Conservation (phyloP, 176 grass and related monocot species). For the Triticum urartu region DNA sequence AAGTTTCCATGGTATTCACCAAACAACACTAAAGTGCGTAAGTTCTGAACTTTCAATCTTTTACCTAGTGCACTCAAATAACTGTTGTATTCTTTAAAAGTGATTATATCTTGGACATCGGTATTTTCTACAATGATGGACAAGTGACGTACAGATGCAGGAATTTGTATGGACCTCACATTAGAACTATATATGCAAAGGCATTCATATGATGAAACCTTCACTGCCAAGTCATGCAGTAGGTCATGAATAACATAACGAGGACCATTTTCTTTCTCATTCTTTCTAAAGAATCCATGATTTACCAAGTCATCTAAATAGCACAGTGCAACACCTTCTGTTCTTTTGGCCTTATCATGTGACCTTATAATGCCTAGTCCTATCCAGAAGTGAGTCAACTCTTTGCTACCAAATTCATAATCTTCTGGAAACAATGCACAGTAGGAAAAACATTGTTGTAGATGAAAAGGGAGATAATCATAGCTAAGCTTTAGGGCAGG, state of each 20-base stretch:
- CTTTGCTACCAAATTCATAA: background rate
- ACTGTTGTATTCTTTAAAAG: background rate
- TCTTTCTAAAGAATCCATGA: background rate
- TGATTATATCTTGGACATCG: background rate
- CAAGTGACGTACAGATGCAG: slow-evolving; percentile 10
- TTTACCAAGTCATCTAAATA: slow-evolving; percentile 4
- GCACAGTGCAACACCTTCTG: background rate
- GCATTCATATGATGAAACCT: slow-evolving; percentile 19
- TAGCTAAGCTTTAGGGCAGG: slow-evolving; percentile 42
- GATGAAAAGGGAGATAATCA: slow-evolving; percentile 23
- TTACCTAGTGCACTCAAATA: background rate
- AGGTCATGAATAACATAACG: slow-evolving; percentile 33
- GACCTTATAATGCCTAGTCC: slow-evolving; percentile 5
- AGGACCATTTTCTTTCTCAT: rapidly evolving
- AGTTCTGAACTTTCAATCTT: slow-evolving; percentile 9
- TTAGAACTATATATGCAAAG: slow-evolving; percentile 7
- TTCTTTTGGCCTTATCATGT: background rate
- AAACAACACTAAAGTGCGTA: slow-evolving; percentile 24
- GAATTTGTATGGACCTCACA: background rate
- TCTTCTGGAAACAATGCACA: slow-evolving; percentile 38
- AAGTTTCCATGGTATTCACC: background rate
- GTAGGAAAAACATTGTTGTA: slow-evolving; percentile 31
- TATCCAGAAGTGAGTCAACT: slow-evolving; percentile 33
- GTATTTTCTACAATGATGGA: background rate
- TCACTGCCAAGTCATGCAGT: slow-evolving; percentile 19